Evolutionary conservation across 163 green algal genomes (phyloP).

Genomic region (Scenedesmus sp.): DNA sequence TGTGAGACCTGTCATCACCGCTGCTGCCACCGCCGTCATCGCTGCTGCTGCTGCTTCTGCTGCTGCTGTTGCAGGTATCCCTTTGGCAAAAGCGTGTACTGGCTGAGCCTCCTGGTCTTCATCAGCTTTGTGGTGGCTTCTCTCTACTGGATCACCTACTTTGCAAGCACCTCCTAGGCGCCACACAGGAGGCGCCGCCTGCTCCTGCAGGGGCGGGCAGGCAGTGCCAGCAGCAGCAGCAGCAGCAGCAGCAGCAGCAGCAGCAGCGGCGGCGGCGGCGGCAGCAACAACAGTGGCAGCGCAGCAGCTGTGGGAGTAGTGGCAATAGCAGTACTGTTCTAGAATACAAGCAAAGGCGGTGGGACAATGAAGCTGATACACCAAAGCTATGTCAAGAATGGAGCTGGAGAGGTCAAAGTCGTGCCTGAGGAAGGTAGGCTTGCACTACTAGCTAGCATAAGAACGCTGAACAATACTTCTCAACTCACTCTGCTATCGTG

Average conservation of each 20-base stretch:
- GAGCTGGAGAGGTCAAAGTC: conserved; percentile 80
- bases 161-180: conserved; percentile 12
- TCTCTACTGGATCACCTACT: conserved; percentile 57
- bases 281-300: not conserved
- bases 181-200: not conserved
- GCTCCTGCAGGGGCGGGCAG: not conserved
- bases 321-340: not conserved
- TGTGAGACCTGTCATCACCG: not conserved
- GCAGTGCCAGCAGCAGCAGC: not conserved
- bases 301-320: not conserved
- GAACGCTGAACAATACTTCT: not conserved
- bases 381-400: conserved; percentile 66
- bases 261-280: not conserved
- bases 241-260: not conserved
- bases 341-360: not conserved
- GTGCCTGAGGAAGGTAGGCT: conserved; percentile 82
- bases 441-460: too few species aligned
- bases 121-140: conserved; percentile 45
- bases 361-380: conserved; percentile 82
- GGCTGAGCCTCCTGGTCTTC: conserved; percentile 51
- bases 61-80: conserved; percentile 18
- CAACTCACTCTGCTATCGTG: not conserved
- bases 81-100: conserved; percentile 31
- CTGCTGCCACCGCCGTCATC: not conserved
- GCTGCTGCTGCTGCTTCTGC: conserved; percentile 1